Evolutionary conservation across 2,329 filamentous ascomycete species (phyloP), one percentile per base, ranked within the genome.

Genomic region (Alternaria sp.): DNA sequence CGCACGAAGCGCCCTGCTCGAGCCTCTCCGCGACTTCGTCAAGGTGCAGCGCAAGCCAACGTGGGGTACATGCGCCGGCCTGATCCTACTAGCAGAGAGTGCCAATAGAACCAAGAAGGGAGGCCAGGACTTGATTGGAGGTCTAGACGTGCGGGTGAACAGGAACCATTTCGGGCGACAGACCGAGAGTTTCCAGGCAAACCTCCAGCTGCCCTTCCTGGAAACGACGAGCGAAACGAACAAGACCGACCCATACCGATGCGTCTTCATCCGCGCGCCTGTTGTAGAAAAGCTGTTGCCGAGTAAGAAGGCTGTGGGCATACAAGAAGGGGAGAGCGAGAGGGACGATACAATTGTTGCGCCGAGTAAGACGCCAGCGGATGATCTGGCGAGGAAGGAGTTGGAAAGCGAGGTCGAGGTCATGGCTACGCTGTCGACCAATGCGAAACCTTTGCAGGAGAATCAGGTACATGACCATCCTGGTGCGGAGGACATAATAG

Each of bases 121-220:
- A 46, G 95, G 95, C 0, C 96, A 98, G 80, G 93, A 97, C 63
- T 86, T 98, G 58, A 93, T 99, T 66, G 96, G 96, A 14, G 96
- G 96, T 3, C 86, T 99, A 41, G 90, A 94, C 75, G 94, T 99
- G 37, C 87, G 93, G 49, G 94, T 98, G 30, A 94, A 96, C 76
- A 87, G 96, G 50, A 99, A 98, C 76, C 93, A 97, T 79, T 99
- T 97, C 76, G 96, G 96, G 4, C 88, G 95, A 58, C 96, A 99
- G 81, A 90, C 92, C 14, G 93, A 98, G 81, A 96, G 92, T 76
- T 98, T 98, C 79, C 89, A 96, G 74, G 89, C 91, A 0, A 86
- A 89, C 50, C 80, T 97, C 30, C 81, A 90, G 14, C 82, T 97
- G 23, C 88, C 90, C 0, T 96, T 97, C 73, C 82, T 97, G 1